Conservation (phyloP, 495 filamentous ascomycete species). For the Letharia columbiana region DNA sequence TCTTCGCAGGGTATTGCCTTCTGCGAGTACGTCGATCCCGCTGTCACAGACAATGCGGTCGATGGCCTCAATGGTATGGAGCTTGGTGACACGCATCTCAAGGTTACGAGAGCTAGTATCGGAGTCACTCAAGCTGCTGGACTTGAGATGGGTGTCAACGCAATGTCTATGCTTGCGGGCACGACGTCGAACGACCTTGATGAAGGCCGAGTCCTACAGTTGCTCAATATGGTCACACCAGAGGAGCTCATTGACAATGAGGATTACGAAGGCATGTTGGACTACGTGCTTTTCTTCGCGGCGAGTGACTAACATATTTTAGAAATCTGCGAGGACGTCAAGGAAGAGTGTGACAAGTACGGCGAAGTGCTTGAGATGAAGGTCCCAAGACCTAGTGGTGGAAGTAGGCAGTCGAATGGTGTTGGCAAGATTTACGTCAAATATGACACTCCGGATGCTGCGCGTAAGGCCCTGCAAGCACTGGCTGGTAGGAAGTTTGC, state of each 20-base stretch:
- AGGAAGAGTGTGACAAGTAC: conserved; percentile 86
- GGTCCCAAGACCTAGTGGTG: conserved; percentile 76
- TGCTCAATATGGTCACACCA: conserved; percentile 95
- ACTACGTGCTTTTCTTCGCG: background rate
- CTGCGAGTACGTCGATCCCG: conserved; percentile 81
- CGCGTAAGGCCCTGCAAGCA: conserved; percentile 74
- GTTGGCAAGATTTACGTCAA: conserved; percentile 98
- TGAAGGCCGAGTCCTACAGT: conserved; percentile 70
- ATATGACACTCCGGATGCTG: conserved; percentile 67
- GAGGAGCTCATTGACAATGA: conserved; percentile 92
- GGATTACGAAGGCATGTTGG: conserved; percentile 73
- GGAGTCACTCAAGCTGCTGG: conserved; percentile 84
- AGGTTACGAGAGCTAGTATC: conserved; percentile 80
- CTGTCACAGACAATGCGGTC: conserved; percentile 73
- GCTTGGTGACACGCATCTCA: conserved; percentile 75
- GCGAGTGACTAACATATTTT: conserved; percentile 6
- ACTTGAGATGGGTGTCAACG: conserved; percentile 91
- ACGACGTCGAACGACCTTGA: conserved; percentile 73
- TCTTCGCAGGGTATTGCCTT: conserved; percentile 79
- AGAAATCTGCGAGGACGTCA: conserved; percentile 93
- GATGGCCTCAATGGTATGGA: conserved; percentile 90
- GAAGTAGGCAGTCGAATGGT: conserved; percentile 72
- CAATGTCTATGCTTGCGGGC: conserved; percentile 97
- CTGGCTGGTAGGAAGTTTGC: conserved; percentile 92
- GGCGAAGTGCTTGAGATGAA: conserved; percentile 78